phyloP scores from a whole-genome alignment of 257 asterid species.

The Coffea canephora region DNA sequence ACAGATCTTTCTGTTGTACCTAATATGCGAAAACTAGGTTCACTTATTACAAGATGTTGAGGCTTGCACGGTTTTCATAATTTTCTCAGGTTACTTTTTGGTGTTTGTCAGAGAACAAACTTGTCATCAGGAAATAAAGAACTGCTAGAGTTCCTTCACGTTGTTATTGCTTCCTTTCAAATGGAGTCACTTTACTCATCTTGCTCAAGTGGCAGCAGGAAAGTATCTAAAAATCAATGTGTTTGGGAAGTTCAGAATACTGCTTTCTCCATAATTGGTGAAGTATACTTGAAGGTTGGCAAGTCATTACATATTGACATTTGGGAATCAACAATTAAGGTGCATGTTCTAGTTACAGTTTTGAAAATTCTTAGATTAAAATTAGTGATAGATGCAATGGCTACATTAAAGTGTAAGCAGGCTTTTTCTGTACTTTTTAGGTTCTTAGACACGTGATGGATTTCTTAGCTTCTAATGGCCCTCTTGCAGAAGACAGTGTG shows the following conservation, averaged over 20 bases:
- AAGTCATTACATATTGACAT: conserved; percentile 56
- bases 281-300: conserved; percentile 63
- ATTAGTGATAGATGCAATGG: not conserved
- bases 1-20: conserved; percentile 1
- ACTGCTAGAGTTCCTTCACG: conserved; percentile 59
- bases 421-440: conserved; percentile 41
- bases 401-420: conserved; percentile 23
- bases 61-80: not conserved
- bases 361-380: conserved; percentile 14
- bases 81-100: conserved; percentile 57
- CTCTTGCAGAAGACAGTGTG: conserved; percentile 49
- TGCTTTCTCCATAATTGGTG: conserved; percentile 68
- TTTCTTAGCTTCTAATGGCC: conserved; percentile 54
- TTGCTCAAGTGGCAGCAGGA: conserved; percentile 36
- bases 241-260: conserved; percentile 51
- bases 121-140: conserved; percentile 50
- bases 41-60: not conserved
- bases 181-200: conserved; percentile 37
- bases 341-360: conserved; percentile 26
- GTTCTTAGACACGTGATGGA: conserved; percentile 76
- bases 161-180: conserved; percentile 53
- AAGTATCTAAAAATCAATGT: conserved; percentile 29
- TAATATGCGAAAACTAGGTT: not conserved
- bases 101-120: conserved; percentile 47
- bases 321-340: conserved; percentile 86